Evolutionary conservation across 2,329 filamentous ascomycete species (phyloP), one percentile per base, ranked within the genome.

Genomic region (Cytospora paraplurivora): DNA sequence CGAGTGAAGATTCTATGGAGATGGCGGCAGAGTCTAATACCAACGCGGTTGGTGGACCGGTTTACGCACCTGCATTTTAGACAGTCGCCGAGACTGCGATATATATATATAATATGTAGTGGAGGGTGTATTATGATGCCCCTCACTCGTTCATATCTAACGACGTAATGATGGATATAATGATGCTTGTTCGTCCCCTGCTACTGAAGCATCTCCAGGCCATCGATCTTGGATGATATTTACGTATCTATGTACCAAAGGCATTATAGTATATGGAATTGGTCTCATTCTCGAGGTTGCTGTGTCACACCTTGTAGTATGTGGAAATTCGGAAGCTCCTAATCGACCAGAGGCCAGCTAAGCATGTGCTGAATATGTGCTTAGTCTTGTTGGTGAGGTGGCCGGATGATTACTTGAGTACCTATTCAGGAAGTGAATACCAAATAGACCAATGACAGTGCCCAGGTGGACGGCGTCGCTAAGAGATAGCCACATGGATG

Each of bases 1-100:
- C 35, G 19, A 62, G 61, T 19, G 61, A 62, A 33, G 61, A 62
- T 19, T 27, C 27, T 27, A 54, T 62, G 61, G 55, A 49, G 3
- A 62, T 62, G 61, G 50, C 19, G 13, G 8, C 8, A 4, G 44
- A 21, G n/a, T 19, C n/a, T 3, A n/a, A 44, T 44, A n/a, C 17
- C 21, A 47, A 47, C 44, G n/a, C 19, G 44, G 7, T 47, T 47
- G 44, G 44, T 47, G 44, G 44, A 21, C 44, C 44, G 44, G 44
- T 21, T 5, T 47, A 47, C n/a, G 12, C n/a, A 47, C 21, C 11
- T 27, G 27, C 27, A 27, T 27, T 19, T 11, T 10, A 7, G n/a
- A 10, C 44, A 47, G 44, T 21, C n/a, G 10, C 12, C 10, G 17
- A 44, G 41, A n/a, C 41, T n/a, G 41, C 19, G 17, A n/a, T 6